These are phyloP conservation scores for Leccinum fibrillosum DNA, from an alignment of 768 basidiomycete species.

Conservation along the genomic window DNA sequence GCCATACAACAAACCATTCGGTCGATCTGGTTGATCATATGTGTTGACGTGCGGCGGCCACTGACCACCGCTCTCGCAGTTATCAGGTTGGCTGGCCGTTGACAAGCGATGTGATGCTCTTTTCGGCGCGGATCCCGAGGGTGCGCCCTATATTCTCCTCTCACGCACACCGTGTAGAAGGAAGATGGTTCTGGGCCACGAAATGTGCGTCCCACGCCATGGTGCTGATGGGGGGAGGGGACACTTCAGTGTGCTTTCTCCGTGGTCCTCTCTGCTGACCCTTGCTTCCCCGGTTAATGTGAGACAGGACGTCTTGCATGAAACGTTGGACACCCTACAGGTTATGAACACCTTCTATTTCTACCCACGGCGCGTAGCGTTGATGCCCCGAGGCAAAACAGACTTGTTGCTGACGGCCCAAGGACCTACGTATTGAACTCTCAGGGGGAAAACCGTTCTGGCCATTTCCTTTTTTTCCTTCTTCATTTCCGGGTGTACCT, in stretches of 20 bases:
- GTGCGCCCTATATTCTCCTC: constrained; percentile 8
- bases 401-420: background rate
- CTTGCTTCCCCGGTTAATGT: constrained; percentile 12
- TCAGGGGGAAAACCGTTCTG: background rate
- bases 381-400: constrained; percentile 14
- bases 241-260: constrained; percentile 1
- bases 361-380: constrained; percentile 19
- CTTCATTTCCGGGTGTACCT: constrained; percentile 23
- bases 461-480: constrained; percentile 1
- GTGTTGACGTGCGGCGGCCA: constrained; percentile 21
- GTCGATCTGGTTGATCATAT: constrained; percentile 5
- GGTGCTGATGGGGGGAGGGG: constrained; percentile 5
- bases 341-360: constrained; percentile 20
- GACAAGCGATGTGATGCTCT: background rate
- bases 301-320: constrained; percentile 5
- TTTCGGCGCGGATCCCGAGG: constrained; percentile 1
- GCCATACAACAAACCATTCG: constrained; percentile 17
- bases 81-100: constrained; percentile 1
- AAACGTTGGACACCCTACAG: constrained; percentile 1
- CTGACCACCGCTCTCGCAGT: constrained; percentile 4
- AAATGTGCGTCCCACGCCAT: background rate
- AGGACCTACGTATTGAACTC: background rate
- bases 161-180: constrained; percentile 5
- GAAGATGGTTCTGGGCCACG: background rate
- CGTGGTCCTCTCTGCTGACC: constrained; percentile 9